These are phyloP conservation scores for Camelina hispida DNA, from an alignment of 345 rosid genomes.

Conservation along the genomic window DNA sequence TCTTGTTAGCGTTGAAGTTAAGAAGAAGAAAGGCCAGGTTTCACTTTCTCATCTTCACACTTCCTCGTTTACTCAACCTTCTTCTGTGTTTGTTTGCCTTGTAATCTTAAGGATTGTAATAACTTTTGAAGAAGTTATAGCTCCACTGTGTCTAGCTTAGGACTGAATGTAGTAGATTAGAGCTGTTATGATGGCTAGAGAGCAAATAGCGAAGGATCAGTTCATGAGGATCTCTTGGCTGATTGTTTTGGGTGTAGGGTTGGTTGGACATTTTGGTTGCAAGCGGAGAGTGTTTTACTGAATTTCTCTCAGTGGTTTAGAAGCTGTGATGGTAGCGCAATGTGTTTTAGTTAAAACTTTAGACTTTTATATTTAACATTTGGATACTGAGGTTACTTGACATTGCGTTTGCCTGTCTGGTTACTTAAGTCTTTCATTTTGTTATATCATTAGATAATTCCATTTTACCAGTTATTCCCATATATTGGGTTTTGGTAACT, in stretches of 20 bases:
- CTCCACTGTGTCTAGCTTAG: background rate
- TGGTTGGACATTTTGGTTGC: background rate
- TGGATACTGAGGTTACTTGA: background rate
- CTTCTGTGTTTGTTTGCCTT: background rate
- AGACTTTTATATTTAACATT: background rate
- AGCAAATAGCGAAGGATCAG: background rate
- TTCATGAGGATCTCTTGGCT: constrained; percentile 10
- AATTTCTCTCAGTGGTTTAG: constrained; percentile 1
- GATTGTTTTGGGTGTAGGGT: constrained; percentile 1
- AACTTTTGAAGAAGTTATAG: background rate
- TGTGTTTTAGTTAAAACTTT: background rate
- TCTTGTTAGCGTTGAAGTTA: constrained; percentile 84
- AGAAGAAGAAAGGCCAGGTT: constrained; percentile 94
- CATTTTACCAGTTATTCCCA: background rate
- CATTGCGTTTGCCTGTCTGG: background rate
- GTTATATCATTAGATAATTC: background rate
- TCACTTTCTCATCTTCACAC: constrained; percentile 30
- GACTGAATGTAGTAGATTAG: constrained; percentile 10
- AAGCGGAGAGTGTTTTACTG: background rate
- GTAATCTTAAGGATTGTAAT: constrained; percentile 14
- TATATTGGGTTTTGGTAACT: background rate
- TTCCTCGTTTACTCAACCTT: background rate
- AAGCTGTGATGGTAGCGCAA: background rate
- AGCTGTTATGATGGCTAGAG: constrained; percentile 5
- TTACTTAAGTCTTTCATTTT: constrained; percentile 10